Percentiles rank a stretch among this genome's conserved stretches.
phyloP scores from a whole-genome alignment of 352 stramenopile species.

The Pythium monospermum region DNA sequence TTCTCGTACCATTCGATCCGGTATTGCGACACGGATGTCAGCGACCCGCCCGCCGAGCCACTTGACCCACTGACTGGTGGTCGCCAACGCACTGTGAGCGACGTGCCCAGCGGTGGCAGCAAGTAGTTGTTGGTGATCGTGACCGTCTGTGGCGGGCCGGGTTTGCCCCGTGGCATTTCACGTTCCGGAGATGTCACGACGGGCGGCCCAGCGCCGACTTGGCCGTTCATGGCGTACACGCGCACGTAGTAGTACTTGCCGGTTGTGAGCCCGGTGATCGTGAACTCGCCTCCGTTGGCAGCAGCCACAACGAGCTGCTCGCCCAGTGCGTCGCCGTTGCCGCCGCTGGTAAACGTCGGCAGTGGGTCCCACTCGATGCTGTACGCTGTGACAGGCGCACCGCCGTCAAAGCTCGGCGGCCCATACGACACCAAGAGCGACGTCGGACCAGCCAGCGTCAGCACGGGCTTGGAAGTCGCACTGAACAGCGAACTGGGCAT shows the following conservation, averaged over 20 bases:
- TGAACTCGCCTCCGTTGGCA: constrained; percentile 28
- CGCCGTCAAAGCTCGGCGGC: constrained; percentile 81
- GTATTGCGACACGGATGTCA: constrained; percentile 33
- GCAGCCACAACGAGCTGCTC: constrained; percentile 28
- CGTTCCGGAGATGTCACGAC: constrained; percentile 38
- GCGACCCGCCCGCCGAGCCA: constrained; percentile 22
- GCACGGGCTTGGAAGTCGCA: constrained; percentile 36
- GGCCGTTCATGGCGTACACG: constrained; percentile 62
- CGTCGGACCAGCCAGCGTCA: constrained; percentile 64
- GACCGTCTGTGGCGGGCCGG: constrained; percentile 27
- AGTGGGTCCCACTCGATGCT: constrained; percentile 89
- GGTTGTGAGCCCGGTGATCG: constrained; percentile 45
- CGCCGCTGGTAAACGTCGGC: constrained; percentile 67
- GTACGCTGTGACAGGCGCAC: constrained; percentile 83
- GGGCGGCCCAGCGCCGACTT: constrained; percentile 39
- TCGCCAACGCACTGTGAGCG: constrained; percentile 52
- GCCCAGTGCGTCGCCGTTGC: constrained; percentile 45
- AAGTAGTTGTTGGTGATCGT: constrained; percentile 30
- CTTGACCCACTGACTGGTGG: no score
- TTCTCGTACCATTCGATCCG: constrained; percentile 75
- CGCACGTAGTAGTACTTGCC: constrained; percentile 56
- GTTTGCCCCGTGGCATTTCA: constrained; percentile 70
- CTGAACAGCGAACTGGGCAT: constrained; percentile 62
- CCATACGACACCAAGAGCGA: constrained; percentile 78
- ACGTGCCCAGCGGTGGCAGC: constrained; percentile 31